A percentile compares a stretch with the other conserved stretches of the same genome.
Conservation (phyloP, 2,329 filamentous ascomycete genomes). For the Fusarium goolgardi region DNA sequence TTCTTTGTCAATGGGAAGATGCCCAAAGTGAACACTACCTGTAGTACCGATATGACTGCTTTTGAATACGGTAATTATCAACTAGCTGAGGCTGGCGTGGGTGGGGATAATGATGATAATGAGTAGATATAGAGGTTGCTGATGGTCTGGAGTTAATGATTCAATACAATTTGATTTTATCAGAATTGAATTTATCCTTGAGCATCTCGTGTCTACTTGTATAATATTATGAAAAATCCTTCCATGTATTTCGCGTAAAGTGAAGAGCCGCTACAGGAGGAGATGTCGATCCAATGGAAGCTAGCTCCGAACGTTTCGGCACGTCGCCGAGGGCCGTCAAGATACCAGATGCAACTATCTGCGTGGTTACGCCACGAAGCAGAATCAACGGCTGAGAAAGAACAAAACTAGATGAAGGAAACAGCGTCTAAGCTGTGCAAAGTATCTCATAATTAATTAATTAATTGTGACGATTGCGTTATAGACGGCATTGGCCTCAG, state of each 20-base stretch:
- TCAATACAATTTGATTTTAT: no score
- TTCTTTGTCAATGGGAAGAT: slow-evolving; percentile 6
- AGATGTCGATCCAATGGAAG: neutral
- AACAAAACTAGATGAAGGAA: accelerated
- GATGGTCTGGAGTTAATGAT: no score
- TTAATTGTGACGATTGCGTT: no score
- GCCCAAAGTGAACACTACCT: slow-evolving; percentile 6
- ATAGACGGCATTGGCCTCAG: neutral
- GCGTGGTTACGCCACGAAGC: accelerated
- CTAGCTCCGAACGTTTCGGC: neutral
- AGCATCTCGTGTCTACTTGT: accelerated
- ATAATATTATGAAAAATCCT: no score
- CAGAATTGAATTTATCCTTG: no score
- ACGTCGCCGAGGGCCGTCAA: neutral
- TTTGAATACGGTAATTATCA: neutral
- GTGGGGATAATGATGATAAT: neutral
- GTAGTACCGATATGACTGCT: neutral
- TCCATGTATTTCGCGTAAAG: no score
- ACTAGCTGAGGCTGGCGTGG: no score
- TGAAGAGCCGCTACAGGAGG: no score
- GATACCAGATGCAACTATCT: neutral
- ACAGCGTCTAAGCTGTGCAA: neutral
- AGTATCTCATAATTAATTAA: neutral
- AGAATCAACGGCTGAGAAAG: neutral
- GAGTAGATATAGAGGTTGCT: neutral